Percentiles rank a stretch among this genome's conserved stretches.
Evolutionary conservation across 139 green algal genomes (phyloP).

Genomic region (Penium margaritaceum): DNA sequence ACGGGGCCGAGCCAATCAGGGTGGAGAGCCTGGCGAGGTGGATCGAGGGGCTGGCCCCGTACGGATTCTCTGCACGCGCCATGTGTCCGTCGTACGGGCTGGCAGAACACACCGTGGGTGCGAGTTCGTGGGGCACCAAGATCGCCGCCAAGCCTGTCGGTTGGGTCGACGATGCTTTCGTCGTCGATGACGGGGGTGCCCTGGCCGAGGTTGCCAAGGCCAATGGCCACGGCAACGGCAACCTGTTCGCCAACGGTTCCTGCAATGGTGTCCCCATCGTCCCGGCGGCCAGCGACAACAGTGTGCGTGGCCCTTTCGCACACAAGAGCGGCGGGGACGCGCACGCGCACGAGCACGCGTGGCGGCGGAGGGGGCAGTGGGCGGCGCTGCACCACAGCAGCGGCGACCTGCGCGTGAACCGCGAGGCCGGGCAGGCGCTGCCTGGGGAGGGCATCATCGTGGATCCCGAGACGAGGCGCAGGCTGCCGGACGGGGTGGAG

Average conservation of each 20-base stretch:
- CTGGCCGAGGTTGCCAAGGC: too few relatives aligned
- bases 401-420: background rate
- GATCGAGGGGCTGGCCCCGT: slow-evolving; percentile 8
- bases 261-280: too few relatives aligned
- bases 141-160: too few relatives aligned
- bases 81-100: slow-evolving; percentile 35
- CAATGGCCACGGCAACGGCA: too few relatives aligned
- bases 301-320: too few relatives aligned
- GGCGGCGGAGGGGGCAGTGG: background rate
- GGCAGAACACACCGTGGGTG: slow-evolving; percentile 20
- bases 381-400: slow-evolving; percentile 14
- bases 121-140: slow-evolving; percentile 5
- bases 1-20: slow-evolving; percentile 25
- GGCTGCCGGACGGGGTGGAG: background rate
- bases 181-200: too few relatives aligned
- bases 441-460: too few relatives aligned
- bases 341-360: too few relatives aligned
- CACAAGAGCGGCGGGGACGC: too few relatives aligned
- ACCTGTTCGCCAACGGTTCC: too few relatives aligned
- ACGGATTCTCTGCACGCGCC: background rate
- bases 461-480: slow-evolving; percentile 3
- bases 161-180: too few relatives aligned
- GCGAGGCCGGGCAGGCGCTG: background rate
- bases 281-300: too few relatives aligned
- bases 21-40: slow-evolving; percentile 15